Base-by-base conservation (phyloP, 164 flowering plant species). In the Umbellularia californica region DNA sequence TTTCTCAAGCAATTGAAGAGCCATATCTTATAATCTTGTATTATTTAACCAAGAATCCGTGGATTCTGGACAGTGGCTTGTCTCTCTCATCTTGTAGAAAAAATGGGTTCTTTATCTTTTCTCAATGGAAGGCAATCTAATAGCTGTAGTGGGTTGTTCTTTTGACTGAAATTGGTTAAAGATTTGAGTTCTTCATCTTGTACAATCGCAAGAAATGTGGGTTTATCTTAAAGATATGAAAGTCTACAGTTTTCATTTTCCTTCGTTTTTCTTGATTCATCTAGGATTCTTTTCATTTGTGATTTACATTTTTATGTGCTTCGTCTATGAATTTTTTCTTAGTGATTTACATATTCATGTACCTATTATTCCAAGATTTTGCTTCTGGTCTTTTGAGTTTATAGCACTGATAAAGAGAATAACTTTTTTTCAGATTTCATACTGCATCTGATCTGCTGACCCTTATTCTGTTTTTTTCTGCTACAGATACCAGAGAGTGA, bases 401-500 rank as follows among this genome's bases (percentile, higher is more conserved):
- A 64, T 4, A 11, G 27, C 67, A 23, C 24, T 24, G 33, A 24
- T 3, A 55, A 55, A 55, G 17, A 17, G 22, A 25, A 13, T 23
- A 64, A 23, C 27, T 64, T 64, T 13, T 13, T 25, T 64, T 3
- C 60, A 15, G 60, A 55, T 12, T 41, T 41, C 10, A 41, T 41
- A 41, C 47, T 17, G n/a, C 13, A 11, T 7, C 15, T 65, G 68
- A 15, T 52, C 30, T 25, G 35, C 64, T 55, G 3, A 70, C 33
- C 50, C 5, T 35, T 50, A 70, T 75, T 25, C 5, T 25, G 47
- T 41, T 41, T 41, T 35, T 74, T 5, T 58, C 13, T 58, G 76
- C 65, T 71, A 22, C 80, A 82, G 84, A 77, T 82, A 79, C 80
- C 84, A 82, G 80, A 74, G 82, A 74, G 68, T 80, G 23, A 82